Evolutionary conservation across 257 asterid species (phyloP).

Genomic region (Avicennia marina): DNA sequence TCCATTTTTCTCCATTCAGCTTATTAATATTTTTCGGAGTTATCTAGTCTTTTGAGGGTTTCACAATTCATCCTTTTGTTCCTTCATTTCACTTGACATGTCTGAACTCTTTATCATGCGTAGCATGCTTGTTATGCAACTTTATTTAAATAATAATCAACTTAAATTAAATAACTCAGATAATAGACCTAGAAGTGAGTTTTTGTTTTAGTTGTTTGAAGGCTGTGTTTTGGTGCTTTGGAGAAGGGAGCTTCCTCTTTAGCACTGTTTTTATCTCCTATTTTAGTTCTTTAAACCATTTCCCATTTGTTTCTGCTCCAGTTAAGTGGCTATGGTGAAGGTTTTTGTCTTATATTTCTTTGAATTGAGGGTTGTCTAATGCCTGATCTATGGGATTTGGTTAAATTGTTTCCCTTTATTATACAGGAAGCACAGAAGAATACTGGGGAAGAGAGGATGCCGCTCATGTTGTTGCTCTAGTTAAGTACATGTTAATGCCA

Average conservation of each 20-base stretch:
- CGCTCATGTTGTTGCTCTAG: conserved; percentile 80
- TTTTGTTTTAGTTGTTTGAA: too few relatives aligned
- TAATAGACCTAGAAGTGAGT: too few relatives aligned
- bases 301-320: not conserved
- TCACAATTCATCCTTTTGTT: not conserved
- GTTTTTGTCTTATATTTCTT: not conserved
- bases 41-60: not conserved
- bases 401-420: conserved; percentile 1
- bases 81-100: not conserved
- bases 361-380: not conserved
- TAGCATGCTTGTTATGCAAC: not conserved
- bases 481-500: conserved; percentile 39
- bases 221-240: too few relatives aligned
- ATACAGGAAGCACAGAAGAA: conserved; percentile 78
- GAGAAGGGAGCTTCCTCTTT: not conserved
- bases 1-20: too few relatives aligned
- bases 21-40: too few relatives aligned
- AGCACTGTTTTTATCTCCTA: too few relatives aligned
- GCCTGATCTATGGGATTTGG: not conserved
- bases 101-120: not conserved
- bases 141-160: not conserved
- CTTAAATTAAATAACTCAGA: too few relatives aligned
- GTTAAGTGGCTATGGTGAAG: not conserved
- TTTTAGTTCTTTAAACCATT: conserved; percentile 3
- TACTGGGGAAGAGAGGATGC: conserved; percentile 91